Evolutionary conservation across 345 rosid species (phyloP).

Genomic region (Lepidium aucheri): DNA sequence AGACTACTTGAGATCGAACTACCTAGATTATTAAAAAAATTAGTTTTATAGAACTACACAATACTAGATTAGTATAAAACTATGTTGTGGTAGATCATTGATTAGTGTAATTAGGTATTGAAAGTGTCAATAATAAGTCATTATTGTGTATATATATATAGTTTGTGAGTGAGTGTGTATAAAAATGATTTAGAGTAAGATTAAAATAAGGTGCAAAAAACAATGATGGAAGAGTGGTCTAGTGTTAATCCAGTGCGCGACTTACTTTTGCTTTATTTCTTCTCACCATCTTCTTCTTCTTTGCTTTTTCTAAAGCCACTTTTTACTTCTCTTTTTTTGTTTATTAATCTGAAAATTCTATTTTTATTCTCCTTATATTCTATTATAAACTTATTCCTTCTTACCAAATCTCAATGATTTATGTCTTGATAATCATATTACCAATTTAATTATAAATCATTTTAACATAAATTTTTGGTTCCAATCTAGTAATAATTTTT

Average conservation of each 20-base stretch:
- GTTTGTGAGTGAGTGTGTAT: background rate
- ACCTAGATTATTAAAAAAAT: too few species aligned
- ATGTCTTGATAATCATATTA: too few species aligned
- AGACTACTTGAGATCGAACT: too few species aligned
- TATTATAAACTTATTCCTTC: background rate
- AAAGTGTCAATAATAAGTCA: background rate
- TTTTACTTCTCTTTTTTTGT: constrained; percentile 8
- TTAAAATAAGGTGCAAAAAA: constrained; percentile 13
- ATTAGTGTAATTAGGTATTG: background rate
- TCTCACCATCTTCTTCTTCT: constrained; percentile 16
- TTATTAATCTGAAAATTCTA: background rate
- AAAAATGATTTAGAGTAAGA: constrained; percentile 1
- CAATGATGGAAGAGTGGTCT: constrained; percentile 25
- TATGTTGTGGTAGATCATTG: background rate
- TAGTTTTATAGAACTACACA: background rate
- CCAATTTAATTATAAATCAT: too few species aligned
- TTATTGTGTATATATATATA: background rate
- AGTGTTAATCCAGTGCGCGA: constrained; percentile 20
- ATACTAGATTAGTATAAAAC: background rate
- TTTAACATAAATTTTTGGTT: too few species aligned
- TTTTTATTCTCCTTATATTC: background rate
- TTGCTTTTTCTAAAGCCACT: constrained; percentile 17
- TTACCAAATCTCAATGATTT: background rate
- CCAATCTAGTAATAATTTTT: too few species aligned
- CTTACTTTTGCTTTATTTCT: constrained; percentile 2